phyloP scores from a whole-genome alignment of 441 rosid species.

The Gossypium trilobum region DNA sequence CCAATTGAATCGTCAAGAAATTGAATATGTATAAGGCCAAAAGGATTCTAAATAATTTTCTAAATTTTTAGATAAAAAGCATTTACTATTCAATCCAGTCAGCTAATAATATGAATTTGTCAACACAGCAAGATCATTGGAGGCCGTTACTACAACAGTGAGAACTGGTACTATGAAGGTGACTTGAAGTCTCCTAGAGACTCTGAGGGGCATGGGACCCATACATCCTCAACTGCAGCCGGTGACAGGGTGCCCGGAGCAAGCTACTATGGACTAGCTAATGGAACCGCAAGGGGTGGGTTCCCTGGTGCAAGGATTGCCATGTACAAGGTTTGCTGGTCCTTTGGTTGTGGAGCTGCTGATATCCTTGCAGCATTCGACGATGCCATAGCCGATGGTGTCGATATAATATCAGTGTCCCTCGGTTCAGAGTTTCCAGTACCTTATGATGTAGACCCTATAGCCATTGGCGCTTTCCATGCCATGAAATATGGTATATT shows the following conservation, averaged over 20 bases:
- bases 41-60: neutral
- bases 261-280: conserved; percentile 36
- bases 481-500: conserved; percentile 31
- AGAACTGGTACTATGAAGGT: neutral
- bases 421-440: conserved; percentile 15
- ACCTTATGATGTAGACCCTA: conserved; percentile 19
- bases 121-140: conserved; percentile 40
- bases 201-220: conserved; percentile 44
- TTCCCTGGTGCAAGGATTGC: conserved; percentile 46
- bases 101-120: conserved; percentile 3
- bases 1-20: neutral
- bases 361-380: conserved; percentile 42
- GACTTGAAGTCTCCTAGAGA: conserved; percentile 36
- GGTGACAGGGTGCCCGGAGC: conserved; percentile 29
- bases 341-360: conserved; percentile 23
- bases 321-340: conserved; percentile 48
- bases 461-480: conserved; percentile 39
- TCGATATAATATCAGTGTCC: conserved; percentile 36
- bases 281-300: conserved; percentile 52
- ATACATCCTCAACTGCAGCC: conserved; percentile 46
- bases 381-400: conserved; percentile 43
- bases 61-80: neutral
- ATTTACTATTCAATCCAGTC: neutral
- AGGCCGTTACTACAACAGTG: conserved; percentile 31
- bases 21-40: neutral